Evolutionary conservation across 768 basidiomycete species (phyloP), one percentile per base, ranked within the genome.

Genomic region (Suillus weaverae): DNA sequence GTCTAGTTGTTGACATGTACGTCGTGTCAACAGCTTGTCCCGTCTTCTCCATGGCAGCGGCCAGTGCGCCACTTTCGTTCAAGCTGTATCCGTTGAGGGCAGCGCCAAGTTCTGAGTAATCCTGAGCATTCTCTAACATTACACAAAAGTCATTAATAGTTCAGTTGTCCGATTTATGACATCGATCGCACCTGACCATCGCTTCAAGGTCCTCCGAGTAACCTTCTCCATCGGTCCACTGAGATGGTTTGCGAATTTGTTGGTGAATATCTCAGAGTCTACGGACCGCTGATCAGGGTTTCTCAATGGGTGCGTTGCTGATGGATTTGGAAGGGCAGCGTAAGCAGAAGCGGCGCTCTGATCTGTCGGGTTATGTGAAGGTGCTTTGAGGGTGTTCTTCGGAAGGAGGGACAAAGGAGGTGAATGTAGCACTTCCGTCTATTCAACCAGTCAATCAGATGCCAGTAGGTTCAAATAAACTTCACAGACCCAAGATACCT

Each of bases 1-100:
- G 84, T 74, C 88, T 88, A 36, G 93, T 91, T 30, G 97, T 97
- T 7, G 93, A 91, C 78, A 98, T 86, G 76, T 95, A 98, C 11
- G 94, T 97, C 4, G 91, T 84, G 77, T 99, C 97, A 53, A 95
- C 86, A 18, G 97, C 97, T 76, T 99, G 97, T 1, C 97, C 97
- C 1, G 95, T 95, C 79, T 94, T 96, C 81, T 99, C 97, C 67
- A 99, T 86, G 10, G 97, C 92, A 64, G 84, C 77, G n/a, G 93
- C 86, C 26, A 97, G 79, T 41, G 82, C 79, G 2, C 86, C 88
- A 38, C 76, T 82, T 81, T 97, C 94, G 69, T 92, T 96, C 66
- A 97, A 80, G 74, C 95, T 95, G 74, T 94, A 97, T 1, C 93
- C 95, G 73, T 98, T 98, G 70, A 97, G 81, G 14, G 91, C 87